These are phyloP conservation scores for Cornus controversa DNA, from an alignment of 148 eudicot genomes.

Conservation along the genomic window DNA sequence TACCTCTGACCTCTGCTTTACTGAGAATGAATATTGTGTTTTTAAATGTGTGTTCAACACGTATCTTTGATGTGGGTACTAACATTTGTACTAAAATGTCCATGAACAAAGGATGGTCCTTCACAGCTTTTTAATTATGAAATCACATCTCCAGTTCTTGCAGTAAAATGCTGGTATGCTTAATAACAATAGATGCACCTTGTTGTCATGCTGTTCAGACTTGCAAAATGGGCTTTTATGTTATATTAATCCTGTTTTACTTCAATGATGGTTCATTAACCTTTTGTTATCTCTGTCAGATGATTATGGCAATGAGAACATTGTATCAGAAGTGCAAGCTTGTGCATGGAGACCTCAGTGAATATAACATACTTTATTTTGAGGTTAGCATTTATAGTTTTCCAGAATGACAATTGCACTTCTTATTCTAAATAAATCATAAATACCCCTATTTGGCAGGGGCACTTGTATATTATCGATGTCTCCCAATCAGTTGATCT, in stretches of 20 bases:
- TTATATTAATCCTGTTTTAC: not conserved
- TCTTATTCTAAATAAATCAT: not conserved
- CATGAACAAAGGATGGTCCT: not conserved
- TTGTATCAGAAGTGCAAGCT: constrained; percentile 95
- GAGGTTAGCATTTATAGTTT: constrained; percentile 50
- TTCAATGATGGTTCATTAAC: not conserved
- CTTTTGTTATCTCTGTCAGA: constrained; percentile 32
- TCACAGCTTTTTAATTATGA: not conserved
- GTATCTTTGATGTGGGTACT: no score
- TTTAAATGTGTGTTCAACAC: no score
- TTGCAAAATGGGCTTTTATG: not conserved
- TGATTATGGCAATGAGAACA: constrained; percentile 79
- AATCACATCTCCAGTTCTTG: not conserved
- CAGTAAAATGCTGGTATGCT: not conserved
- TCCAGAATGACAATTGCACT: no score
- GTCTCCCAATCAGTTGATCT: constrained; percentile 99
- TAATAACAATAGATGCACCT: not conserved
- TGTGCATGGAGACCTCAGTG: constrained; percentile 97
- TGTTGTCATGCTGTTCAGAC: constrained; percentile 5
- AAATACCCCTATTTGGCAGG: constrained; percentile 43
- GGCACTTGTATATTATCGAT: constrained; percentile 90
- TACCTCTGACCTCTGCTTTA: no score
- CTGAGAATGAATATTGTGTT: no score
- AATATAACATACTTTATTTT: constrained; percentile 82
- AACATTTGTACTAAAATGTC: not conserved